Percentiles rank a stretch among this genome's conserved stretches.
Conservation (phyloP, 495 filamentous ascomycete species). For the Penicillium waksmanii region DNA sequence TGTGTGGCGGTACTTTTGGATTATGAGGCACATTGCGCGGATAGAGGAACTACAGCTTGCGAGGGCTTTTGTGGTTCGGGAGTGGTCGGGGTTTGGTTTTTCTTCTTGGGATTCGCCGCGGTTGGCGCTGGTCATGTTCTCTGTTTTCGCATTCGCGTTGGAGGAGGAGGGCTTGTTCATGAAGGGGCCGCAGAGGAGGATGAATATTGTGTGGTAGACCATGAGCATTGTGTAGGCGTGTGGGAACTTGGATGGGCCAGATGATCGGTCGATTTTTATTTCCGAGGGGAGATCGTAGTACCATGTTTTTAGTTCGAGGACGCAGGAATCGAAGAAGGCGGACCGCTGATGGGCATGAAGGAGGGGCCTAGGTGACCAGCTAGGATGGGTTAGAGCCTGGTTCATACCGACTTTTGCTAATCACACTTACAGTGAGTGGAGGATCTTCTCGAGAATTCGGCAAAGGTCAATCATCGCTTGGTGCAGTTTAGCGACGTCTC, state of each 20-base stretch:
- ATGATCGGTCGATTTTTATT: conserved; percentile 22
- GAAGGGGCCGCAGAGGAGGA: conserved; percentile 33
- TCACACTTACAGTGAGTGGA: conserved; percentile 28
- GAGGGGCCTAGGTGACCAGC: conserved; percentile 35
- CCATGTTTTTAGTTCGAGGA: conserved; percentile 36
- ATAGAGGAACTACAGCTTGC: conserved; percentile 24
- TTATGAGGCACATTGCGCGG: conserved; percentile 24
- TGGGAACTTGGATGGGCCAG: conserved; percentile 23
- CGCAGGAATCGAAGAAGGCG: conserved; percentile 30
- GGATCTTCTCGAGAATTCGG: conserved; percentile 33
- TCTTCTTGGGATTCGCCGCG: neutral
- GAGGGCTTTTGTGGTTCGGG: conserved; percentile 12
- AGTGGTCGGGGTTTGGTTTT: neutral
- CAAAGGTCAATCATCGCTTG: conserved; percentile 33
- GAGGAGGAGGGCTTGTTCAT: conserved; percentile 1
- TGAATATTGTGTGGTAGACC: conserved; percentile 33
- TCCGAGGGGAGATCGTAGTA: conserved; percentile 31
- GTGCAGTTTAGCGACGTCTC: conserved; percentile 25
- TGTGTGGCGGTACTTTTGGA: conserved; percentile 32
- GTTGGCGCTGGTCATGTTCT: neutral
- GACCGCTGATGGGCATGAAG: conserved; percentile 20
- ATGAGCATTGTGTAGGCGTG: conserved; percentile 34
- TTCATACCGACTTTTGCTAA: too few relatives aligned
- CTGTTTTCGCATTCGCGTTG: neutral
- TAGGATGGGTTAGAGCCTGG: neutral